A percentile compares a stretch with the other conserved stretches of the same genome.
phyloP scores from a whole-genome alignment of 495 filamentous ascomycete genomes.

The Penicillium egyptiacum region DNA sequence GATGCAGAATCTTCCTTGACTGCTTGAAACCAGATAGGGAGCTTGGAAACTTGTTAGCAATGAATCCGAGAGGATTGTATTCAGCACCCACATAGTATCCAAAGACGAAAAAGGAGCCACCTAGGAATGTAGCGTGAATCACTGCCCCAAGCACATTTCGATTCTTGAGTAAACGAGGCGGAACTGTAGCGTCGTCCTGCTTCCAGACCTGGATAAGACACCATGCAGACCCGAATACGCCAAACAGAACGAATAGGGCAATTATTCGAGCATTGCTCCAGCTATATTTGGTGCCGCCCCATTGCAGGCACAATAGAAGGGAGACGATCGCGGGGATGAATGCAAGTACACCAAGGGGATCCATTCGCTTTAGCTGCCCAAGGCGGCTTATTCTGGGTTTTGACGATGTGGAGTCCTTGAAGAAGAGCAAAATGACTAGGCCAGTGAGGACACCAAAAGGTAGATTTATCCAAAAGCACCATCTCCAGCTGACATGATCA shows the following conservation, averaged over 20 bases:
- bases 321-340: constrained; percentile 74
- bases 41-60: constrained; percentile 37
- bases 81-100: constrained; percentile 51
- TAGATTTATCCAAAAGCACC: constrained; percentile 65
- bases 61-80: neutral
- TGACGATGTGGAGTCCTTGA: constrained; percentile 54
- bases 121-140: constrained; percentile 57
- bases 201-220: constrained; percentile 63
- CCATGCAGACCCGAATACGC: constrained; percentile 61
- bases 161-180: constrained; percentile 67
- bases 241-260: constrained; percentile 66
- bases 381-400: constrained; percentile 37
- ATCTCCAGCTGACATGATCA: constrained; percentile 58
- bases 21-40: constrained; percentile 90
- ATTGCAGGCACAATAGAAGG: constrained; percentile 76
- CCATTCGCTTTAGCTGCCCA: constrained; percentile 59
- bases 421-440: constrained; percentile 56
- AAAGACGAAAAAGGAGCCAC: constrained; percentile 63
- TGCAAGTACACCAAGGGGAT: constrained; percentile 61
- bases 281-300: constrained; percentile 70
- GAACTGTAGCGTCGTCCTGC: constrained; percentile 75
- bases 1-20: constrained; percentile 69
- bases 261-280: constrained; percentile 69
- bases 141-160: constrained; percentile 60
- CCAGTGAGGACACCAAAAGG: constrained; percentile 67